Percentiles rank a stretch among this genome's conserved stretches.
These are phyloP conservation scores for Galerina sulciceps DNA, from an alignment of 768 basidiomycete genomes.

Conservation along the genomic window DNA sequence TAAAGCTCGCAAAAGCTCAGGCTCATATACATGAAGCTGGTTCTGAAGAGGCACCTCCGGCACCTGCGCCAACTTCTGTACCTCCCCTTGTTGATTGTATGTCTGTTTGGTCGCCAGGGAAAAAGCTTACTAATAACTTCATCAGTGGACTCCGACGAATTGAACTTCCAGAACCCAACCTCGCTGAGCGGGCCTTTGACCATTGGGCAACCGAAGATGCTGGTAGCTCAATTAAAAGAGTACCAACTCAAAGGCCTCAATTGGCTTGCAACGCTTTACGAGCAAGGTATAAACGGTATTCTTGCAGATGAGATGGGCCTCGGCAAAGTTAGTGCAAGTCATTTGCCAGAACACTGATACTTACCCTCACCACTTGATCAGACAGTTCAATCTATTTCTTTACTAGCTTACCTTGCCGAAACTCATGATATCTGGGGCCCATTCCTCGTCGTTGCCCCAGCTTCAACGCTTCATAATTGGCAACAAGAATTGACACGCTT, in stretches of 20 bases:
- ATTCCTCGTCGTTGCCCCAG: conserved; percentile 96
- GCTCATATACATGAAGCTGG: conserved; percentile 48
- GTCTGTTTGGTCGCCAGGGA: conserved; percentile 32
- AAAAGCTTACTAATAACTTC: neutral
- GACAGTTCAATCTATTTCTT: conserved; percentile 98
- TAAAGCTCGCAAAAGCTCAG: conserved; percentile 66
- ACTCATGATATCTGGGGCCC: conserved; percentile 99
- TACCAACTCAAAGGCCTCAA: conserved; percentile 98
- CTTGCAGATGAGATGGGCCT: conserved; percentile 99
- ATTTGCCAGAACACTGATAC: neutral
- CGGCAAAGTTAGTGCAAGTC: conserved; percentile 63
- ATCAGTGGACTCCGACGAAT: conserved; percentile 91
- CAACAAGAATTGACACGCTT: conserved; percentile 98
- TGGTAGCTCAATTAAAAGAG: conserved; percentile 96
- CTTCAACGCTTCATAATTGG: conserved; percentile 98
- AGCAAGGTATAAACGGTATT: conserved; percentile 99
- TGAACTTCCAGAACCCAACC: conserved; percentile 99
- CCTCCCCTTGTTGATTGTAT: conserved; percentile 74
- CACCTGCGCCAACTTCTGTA: conserved; percentile 26
- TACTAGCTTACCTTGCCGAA: conserved; percentile 95
- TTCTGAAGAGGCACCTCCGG: conserved; percentile 40
- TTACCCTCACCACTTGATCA: conserved; percentile 28
- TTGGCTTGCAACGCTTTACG: conserved; percentile 96
- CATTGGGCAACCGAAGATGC: conserved; percentile 91
- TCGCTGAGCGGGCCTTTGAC: conserved; percentile 83